phyloP scores from a whole-genome alignment of 2,329 filamentous ascomycete genomes.

The Penicillium sp. region DNA sequence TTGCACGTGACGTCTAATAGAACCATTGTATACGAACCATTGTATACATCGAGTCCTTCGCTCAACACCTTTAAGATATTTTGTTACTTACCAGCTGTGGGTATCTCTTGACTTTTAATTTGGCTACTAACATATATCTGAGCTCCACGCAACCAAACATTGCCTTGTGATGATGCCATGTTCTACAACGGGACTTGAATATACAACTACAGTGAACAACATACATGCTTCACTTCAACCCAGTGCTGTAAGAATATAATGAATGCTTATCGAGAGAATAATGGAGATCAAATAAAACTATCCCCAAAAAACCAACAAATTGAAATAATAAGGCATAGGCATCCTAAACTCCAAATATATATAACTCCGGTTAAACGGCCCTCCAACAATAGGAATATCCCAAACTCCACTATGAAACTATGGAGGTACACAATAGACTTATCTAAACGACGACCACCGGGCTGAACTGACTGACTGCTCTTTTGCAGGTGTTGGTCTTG shows the following conservation, averaged over 20 bases:
- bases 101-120: background rate
- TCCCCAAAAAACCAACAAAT: background rate
- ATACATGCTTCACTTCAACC: background rate
- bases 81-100: no score
- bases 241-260: background rate
- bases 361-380: background rate
- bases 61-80: background rate
- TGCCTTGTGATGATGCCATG: background rate
- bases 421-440: background rate
- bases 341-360: background rate
- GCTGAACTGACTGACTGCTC: background rate
- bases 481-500: background rate
- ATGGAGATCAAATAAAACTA: background rate
- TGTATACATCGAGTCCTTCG: background rate
- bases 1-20: background rate
- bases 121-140: no score
- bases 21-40: no score
- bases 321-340: background rate
- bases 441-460: slow-evolving; percentile 1
- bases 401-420: background rate
- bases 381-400: background rate
- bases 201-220: background rate
- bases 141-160: background rate
- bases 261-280: background rate
- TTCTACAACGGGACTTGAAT: background rate